Percentiles rank a stretch among this genome's conserved stretches.
Evolutionary conservation across 805 yeast species (phyloP).

Genomic region (Kodamaea kaohsiungensis): DNA sequence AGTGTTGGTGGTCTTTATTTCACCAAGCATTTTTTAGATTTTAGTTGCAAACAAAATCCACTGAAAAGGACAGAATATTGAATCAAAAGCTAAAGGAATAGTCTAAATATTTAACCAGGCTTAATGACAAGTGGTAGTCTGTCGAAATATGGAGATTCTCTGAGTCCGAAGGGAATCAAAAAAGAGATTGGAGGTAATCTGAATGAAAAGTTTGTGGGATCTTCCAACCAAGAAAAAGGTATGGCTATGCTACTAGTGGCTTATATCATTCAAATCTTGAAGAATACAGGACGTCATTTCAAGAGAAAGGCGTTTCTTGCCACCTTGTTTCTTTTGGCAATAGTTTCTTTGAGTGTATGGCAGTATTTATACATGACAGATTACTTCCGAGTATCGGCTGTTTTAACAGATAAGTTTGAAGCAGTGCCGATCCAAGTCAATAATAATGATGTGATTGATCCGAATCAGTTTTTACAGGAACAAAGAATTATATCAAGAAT

Average conservation of each 20-base stretch:
- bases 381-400: neutral
- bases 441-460: neutral
- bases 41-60: too few relatives aligned
- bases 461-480: constrained; percentile 13
- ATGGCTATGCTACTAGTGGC: neutral
- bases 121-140: too few relatives aligned
- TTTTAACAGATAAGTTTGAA: neutral
- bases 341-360: neutral
- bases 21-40: too few relatives aligned
- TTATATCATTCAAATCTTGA: neutral
- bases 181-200: neutral
- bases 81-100: too few relatives aligned
- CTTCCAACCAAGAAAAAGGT: neutral
- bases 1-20: too few relatives aligned
- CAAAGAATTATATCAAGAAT: constrained; percentile 16
- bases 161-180: neutral
- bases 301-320: neutral
- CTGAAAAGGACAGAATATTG: too few relatives aligned
- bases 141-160: too few relatives aligned
- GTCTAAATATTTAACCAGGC: too few relatives aligned
- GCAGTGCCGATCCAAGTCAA: neutral
- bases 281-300: neutral
- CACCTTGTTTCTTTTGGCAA: neutral
- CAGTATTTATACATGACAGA: neutral
- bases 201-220: neutral